These are phyloP conservation scores for Kodamaea kakaduensis DNA, from an alignment of 805 yeast species.

Conservation along the genomic window DNA sequence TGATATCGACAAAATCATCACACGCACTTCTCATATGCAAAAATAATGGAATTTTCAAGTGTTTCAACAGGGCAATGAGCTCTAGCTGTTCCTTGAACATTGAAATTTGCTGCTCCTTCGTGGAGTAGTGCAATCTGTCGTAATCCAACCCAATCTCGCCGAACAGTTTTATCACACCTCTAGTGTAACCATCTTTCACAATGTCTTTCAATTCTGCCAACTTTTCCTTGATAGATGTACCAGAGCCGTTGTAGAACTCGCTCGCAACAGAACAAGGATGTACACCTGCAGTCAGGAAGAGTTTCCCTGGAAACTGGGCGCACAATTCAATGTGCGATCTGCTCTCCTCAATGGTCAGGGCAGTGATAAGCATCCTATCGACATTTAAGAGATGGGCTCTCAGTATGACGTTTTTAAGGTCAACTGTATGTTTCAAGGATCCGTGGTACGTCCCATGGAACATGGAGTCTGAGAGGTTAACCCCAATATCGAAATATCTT, in stretches of 20 bases:
- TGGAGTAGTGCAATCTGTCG: constrained; percentile 77
- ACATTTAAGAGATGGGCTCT: constrained; percentile 70
- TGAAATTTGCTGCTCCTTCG: constrained; percentile 58
- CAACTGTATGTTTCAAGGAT: constrained; percentile 58
- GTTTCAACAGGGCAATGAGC: constrained; percentile 41
- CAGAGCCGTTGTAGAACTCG: constrained; percentile 31
- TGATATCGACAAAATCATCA: constrained; percentile 65
- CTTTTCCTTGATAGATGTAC: constrained; percentile 35
- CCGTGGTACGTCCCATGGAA: constrained; percentile 78
- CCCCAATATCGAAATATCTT: constrained; percentile 46
- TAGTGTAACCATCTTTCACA: constrained; percentile 43
- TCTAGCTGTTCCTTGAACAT: constrained; percentile 76
- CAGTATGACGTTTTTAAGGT: constrained; percentile 56
- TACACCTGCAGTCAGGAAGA: constrained; percentile 79
- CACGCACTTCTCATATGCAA: constrained; percentile 86
- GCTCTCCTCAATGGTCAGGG: constrained; percentile 71
- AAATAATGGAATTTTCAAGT: constrained; percentile 67
- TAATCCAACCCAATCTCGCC: constrained; percentile 97
- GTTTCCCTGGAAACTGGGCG: constrained; percentile 26
- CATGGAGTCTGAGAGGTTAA: constrained; percentile 87
- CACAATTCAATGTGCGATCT: constrained; percentile 57
- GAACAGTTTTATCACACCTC: constrained; percentile 67
- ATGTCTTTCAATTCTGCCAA: constrained; percentile 46
- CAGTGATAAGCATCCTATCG: constrained; percentile 71
- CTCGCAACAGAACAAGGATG: constrained; percentile 84